Base-by-base conservation (phyloP, 164 flowering plant species). In the Umbilicus rupestris region DNA sequence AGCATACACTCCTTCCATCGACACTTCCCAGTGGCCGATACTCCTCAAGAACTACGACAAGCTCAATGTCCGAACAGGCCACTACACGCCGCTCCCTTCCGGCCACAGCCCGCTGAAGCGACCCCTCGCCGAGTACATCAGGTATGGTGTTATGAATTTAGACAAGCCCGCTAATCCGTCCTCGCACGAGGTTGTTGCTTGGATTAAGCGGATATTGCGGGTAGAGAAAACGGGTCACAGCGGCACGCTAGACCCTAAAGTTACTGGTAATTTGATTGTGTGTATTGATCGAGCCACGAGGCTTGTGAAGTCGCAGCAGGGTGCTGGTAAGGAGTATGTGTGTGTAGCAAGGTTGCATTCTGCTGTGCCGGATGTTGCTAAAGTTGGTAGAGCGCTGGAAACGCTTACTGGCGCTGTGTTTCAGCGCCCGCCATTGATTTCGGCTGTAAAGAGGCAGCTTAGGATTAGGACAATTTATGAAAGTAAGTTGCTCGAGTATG, bases 311-410 rank as follows among this genome's bases (percentile, higher is more conserved):
- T 87, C 94, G 6, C 90, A 87, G 58, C 94, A 87, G 62, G 94
- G 94, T 17, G 94, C 94, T 3, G 93, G 93, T 0, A 87, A 87
- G 63, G 90, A 87, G 81, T 87, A 87, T 44, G 93, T 87, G 33
- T 87, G 94, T 62, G 72, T 87, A 22, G 94, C 90, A 15, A 73
- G 94, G 9, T 71, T 87, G 63, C 93, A 85, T 67, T 78, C 83
- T 7, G 68, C 74, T 0, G 89, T 87, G 14, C 81, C 88, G 7
- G 90, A 87, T 64, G 81, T 76, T 2, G 78, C 85, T 5, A 81
- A 78, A 65, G 90, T 87, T 5, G 86, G 79, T 30, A 65, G 90
- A 12, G 94, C 90, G 0, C 79, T 87, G 3, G 90, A 85, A 58
- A 76, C 87, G 15, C 76, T 87, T 0, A 85, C 90, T 42, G 93